Percentiles rank a stretch among this genome's conserved stretches.
phyloP scores from a whole-genome alignment of 2,329 filamentous ascomycete species.

The Aspergillus pseudoterreus region DNA sequence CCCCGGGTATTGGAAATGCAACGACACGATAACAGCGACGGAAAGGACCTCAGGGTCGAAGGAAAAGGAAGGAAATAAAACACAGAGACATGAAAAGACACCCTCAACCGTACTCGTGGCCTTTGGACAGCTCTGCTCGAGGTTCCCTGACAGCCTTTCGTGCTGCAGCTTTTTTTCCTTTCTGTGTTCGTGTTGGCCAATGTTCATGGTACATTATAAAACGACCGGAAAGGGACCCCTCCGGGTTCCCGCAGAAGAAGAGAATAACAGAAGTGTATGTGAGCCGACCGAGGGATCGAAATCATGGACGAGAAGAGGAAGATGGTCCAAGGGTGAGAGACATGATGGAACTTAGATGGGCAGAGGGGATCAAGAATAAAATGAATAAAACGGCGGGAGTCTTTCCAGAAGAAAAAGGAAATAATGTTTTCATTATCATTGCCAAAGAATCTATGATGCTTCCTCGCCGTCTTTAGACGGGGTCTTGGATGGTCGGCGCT shows the following conservation, averaged over 20 bases:
- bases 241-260: conserved; percentile 3
- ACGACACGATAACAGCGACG: conserved; percentile 1
- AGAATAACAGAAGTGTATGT: conserved; percentile 12
- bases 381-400: conserved; percentile 12
- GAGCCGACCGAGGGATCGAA: conserved; percentile 14
- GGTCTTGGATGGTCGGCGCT: conserved; percentile 42
- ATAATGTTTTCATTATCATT: conserved; percentile 36
- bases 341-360: conserved; percentile 14
- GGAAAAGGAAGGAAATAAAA: neutral
- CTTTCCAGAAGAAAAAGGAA: conserved; percentile 33
- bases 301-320: conserved; percentile 23
- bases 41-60: neutral
- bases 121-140: neutral
- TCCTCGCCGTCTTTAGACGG: conserved; percentile 40
- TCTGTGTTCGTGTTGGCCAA: conserved; percentile 6
- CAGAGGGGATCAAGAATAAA: conserved; percentile 11
- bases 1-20: conserved; percentile 26
- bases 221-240: conserved; percentile 1
- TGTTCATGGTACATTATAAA: conserved; percentile 20
- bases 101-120: neutral
- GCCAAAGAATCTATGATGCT: conserved; percentile 38
- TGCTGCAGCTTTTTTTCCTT: conserved; percentile 4
- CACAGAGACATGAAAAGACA: neutral
- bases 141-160: neutral
- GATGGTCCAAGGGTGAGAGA: conserved; percentile 14